Evolutionary conservation across 345 rosid species (phyloP).

Genomic region (thale cress (Arabidopsis thaliana)): DNA sequence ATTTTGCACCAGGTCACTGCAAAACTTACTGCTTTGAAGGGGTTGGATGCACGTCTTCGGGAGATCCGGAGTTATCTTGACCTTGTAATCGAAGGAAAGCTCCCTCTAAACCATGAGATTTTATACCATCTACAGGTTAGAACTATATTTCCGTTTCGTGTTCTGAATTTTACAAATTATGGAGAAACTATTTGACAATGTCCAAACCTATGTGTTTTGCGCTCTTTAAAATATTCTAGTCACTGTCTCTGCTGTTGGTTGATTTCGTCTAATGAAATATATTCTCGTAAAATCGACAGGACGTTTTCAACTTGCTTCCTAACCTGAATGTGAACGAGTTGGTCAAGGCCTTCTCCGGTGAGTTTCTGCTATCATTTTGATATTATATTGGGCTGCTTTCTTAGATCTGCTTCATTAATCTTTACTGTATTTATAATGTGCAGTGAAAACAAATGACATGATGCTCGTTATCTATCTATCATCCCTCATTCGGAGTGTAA

Average conservation of each 20-base stretch:
- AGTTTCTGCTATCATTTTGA: conserved; percentile 13
- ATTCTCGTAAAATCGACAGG: conserved; percentile 48
- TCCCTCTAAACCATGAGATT: conserved; percentile 83
- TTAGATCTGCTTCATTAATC: conserved; percentile 18
- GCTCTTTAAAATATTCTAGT: background rate
- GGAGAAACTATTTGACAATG: background rate
- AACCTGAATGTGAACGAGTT: conserved; percentile 76
- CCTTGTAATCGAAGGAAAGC: conserved; percentile 83
- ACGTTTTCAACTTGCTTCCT: conserved; percentile 91
- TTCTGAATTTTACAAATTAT: background rate
- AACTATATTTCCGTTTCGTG: conserved; percentile 1
- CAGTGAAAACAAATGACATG: conserved; percentile 94
- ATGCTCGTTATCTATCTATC: conserved; percentile 85
- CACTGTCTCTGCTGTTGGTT: background rate
- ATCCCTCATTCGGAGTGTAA: conserved; percentile 79
- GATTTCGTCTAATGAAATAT: conserved; percentile 7
- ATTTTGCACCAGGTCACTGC: conserved; percentile 61
- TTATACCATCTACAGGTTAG: conserved; percentile 83
- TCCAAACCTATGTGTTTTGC: background rate
- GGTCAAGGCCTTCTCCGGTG: conserved; percentile 88
- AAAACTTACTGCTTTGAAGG: conserved; percentile 78
- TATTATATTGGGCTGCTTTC: background rate
- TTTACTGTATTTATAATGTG: conserved; percentile 29
- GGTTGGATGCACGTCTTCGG: conserved; percentile 76
- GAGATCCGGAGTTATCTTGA: conserved; percentile 78